Evolutionary conservation across 352 stramenopile genomes (phyloP), one percentile per base, ranked within the genome.

Genomic region (Globisporangium solare): DNA sequence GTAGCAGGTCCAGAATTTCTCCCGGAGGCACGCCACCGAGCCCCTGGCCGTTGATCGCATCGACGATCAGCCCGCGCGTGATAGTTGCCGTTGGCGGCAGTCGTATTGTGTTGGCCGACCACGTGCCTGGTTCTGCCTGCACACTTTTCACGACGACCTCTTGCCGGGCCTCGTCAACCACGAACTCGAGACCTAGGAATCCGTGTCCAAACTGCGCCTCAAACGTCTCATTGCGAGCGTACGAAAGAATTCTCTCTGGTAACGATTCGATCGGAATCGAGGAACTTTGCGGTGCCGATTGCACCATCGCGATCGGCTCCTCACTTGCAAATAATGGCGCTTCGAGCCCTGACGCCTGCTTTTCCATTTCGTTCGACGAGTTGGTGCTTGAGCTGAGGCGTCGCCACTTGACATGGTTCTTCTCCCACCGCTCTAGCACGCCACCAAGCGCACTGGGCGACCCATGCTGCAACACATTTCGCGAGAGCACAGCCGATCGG

Each of bases 141-240:
- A 84, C 76, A 37, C 67, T 88, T 57, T 86, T 86, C 41, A 94
- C 68, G 50, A 90, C 64, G 13, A 94, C 74, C 48, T 85, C 71
- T 37, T 63, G 68, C 35, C 67, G 72, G 8, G 58, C 27, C 7
- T 76, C 62, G 39, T 89, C 76, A 35, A 85, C 62, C 10, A 78
- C 75, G 46, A 94, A 87, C 60, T 94, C 84, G 14, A 94, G 58
- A 0, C 84, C 84, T 1, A 94, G 59, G 40, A 85, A 87, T 0
- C 84, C 82, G 51, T 84, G 67, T 1, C 76, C 82, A 46, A 94
- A 91, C 37, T 72, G 84, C 20, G 80, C 80, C 12, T 94, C 82
- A 47, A 90, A 86, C 1, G 66, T 76, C 24, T 92, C 79, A 15
- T 62, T 61, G 1, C 64, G 42, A 21, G 43, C 20, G 7, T 31